A percentile compares a stretch with the other conserved stretches of the same genome.
Evolutionary conservation across 306 rosid genomes (phyloP).

Genomic region (Dalbergia cultrata): DNA sequence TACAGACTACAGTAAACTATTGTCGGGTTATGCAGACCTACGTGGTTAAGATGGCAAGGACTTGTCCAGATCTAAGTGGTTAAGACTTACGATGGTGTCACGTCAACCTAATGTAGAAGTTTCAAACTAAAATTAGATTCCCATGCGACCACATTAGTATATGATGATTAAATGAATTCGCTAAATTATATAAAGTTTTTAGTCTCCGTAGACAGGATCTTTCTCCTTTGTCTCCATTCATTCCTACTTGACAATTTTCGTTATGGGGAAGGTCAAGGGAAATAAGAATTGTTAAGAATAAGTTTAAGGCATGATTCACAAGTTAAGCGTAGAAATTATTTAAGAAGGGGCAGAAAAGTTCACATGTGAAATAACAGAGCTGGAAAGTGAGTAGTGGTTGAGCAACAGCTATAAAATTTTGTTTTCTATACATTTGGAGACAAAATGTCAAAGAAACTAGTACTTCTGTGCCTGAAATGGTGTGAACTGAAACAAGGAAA

Average conservation of each 20-base stretch:
- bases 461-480: conserved; percentile 39
- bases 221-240: conserved; percentile 1
- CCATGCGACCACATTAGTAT: too few relatives aligned
- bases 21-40: conserved; percentile 8
- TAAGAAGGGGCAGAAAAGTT: conserved; percentile 42
- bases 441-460: conserved; percentile 49
- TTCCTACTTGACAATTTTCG: conserved; percentile 6
- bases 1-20: conserved; percentile 6
- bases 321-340: conserved; percentile 30
- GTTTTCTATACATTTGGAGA: conserved; percentile 49
- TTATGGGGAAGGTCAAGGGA: neutral
- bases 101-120: conserved; percentile 2
- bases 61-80: neutral
- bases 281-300: neutral
- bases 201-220: neutral
- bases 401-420: conserved; percentile 51
- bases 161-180: too few relatives aligned
- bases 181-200: neutral
- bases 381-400: conserved; percentile 61
- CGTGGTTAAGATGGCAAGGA: neutral
- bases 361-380: conserved; percentile 58
- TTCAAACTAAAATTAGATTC: conserved; percentile 28
- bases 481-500: conserved; percentile 49
- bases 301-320: conserved; percentile 3
- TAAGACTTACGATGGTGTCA: neutral